Percentiles rank a stretch among this genome's conserved stretches.
Evolutionary conservation across 176 grass and related monocot genomes (phyloP).

Genomic region (Triticum monococcum): DNA sequence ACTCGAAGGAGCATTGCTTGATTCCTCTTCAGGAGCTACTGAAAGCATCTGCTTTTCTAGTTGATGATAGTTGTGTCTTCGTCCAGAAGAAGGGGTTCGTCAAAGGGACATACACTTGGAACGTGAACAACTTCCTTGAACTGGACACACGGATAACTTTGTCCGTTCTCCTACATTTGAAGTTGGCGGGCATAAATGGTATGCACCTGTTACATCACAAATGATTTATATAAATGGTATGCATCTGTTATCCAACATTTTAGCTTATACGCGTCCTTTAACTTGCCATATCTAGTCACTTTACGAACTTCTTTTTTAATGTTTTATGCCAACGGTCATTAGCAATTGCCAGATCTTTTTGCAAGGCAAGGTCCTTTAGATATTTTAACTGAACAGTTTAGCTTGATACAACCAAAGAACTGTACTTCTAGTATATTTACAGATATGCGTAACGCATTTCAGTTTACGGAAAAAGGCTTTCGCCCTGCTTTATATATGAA

Average conservation of each 20-base stretch:
- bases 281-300: not conserved
- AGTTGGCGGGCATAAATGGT: constrained; percentile 25
- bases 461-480: no score
- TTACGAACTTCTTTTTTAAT: not conserved
- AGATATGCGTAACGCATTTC: not conserved
- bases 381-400: not conserved
- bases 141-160: not conserved
- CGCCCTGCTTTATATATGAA: no score
- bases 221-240: not conserved
- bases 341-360: not conserved
- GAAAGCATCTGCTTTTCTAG: constrained; percentile 27
- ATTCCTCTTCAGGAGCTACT: constrained; percentile 25
- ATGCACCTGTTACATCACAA: not conserved
- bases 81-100: constrained; percentile 32
- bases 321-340: not conserved
- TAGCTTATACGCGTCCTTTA: not conserved
- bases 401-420: not conserved
- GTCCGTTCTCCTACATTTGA: constrained; percentile 27
- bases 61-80: constrained; percentile 41
- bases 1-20: not conserved
- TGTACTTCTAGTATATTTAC: not conserved
- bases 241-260: not conserved
- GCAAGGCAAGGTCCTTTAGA: not conserved
- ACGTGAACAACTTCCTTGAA: constrained; percentile 1
- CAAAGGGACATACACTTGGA: constrained; percentile 36